Evolutionary conservation across 1,284 basidiomycete genomes (phyloP), one percentile per base, ranked within the genome.

Genomic region (Cerrena zonata): DNA sequence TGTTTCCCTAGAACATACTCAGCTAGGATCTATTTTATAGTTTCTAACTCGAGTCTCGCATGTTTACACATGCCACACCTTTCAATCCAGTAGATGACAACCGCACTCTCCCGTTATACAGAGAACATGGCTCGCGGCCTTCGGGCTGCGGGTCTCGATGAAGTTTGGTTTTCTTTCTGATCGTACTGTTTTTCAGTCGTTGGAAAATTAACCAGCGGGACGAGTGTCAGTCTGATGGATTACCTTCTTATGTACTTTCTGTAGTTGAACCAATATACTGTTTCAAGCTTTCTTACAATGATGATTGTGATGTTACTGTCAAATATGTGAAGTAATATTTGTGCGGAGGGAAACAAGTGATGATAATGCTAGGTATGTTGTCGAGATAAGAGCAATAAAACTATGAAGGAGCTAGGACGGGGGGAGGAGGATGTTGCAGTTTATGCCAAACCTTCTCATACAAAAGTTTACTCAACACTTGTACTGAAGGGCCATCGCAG

Each of bases 1-100:
- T 34, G 30, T 15, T 34, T 34, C 30, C 30, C 15, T 34, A 34
- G 30, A 34, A 34, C 30, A 34, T 34, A 87, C 85, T 88, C 84
- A 84, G 76, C 77, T 78, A 86, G 85, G 85, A 87, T 88, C 85
- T 88, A 77, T 88, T 87, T 78, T 82, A 86, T 84, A 87, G 84
- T 81, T 83, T 84, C 85, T 86, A 83, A 86, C 85, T 84, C 82
- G 76, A 84, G 82, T 87, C 82, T 84, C 80, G 84, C 84, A 86
- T 85, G 83, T 86, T 84, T 85, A 86, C 76, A 78, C 81, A 82
- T 86, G 84, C 84, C 84, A 69, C 80, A 80, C 80, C 75, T 77
- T 84, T 84, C 77, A 79, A 79, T 86, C 80, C 84, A 83, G 73
- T 84, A 75, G 84, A 87, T 87, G 84, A 87, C 74, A 69, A 68